A percentile compares a stretch with the other conserved stretches of the same genome.
These are phyloP conservation scores for Diaporthe sp. DNA, from an alignment of 2,329 filamentous ascomycete species.

Conservation along the genomic window DNA sequence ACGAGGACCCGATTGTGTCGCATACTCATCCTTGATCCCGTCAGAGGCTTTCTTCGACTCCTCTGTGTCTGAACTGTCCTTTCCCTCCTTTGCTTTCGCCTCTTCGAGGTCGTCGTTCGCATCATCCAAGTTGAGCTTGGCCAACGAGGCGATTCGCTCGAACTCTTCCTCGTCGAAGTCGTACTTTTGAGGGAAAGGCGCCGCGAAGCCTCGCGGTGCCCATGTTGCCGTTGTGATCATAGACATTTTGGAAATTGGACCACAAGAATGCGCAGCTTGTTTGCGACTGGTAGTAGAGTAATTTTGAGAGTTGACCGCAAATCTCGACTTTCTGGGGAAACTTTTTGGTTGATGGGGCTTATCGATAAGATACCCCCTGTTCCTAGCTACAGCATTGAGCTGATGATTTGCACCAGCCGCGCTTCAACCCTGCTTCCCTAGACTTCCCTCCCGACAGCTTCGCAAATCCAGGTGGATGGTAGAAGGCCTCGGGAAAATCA, in stretches of 20 bases:
- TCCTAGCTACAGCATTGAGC: not conserved
- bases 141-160: constrained; percentile 79
- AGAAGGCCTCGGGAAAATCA: not conserved
- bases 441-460: not conserved
- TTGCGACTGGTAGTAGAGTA: constrained; percentile 13
- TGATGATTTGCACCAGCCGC: constrained; percentile 12
- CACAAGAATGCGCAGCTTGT: constrained; percentile 6
- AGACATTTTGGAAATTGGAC: constrained; percentile 61
- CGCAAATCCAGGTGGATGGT: not conserved
- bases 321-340: constrained; percentile 25
- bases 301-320: constrained; percentile 17
- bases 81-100: constrained; percentile 65
- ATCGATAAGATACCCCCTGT: constrained; percentile 26
- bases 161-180: constrained; percentile 82
- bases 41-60: constrained; percentile 42
- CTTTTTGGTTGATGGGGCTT: constrained; percentile 32
- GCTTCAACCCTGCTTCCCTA: not conserved
- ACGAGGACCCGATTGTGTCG: constrained; percentile 36
- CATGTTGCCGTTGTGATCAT: constrained; percentile 84
- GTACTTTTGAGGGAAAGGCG: constrained; percentile 81
- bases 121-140: constrained; percentile 87
- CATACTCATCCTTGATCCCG: constrained; percentile 51
- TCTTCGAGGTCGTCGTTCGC: constrained; percentile 87
- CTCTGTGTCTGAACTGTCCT: constrained; percentile 40
- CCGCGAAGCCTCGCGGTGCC: constrained; percentile 82